Base-by-base conservation (phyloP, 164 flowering plant genomes). In the Sextonia rubra region DNA sequence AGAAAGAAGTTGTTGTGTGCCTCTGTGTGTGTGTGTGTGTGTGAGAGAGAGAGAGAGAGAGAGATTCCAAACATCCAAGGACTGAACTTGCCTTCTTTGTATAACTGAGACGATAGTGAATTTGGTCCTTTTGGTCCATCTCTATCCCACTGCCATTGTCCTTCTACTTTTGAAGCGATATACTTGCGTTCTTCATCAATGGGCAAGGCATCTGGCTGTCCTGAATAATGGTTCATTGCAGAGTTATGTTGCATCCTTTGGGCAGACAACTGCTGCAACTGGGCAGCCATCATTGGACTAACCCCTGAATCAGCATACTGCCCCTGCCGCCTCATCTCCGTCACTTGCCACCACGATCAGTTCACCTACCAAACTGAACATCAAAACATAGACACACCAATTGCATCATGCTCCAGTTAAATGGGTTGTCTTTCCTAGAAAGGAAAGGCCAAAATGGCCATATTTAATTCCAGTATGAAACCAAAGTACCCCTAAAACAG, bases 131-230 rank as follows among this genome's bases (percentile, higher is more conserved):
- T 73, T 26, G 71, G 69, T 15, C 73, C 80, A 68, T 83, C 81
- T 64, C 80, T 70, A 64, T 80, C 83, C 83, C 85, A 80, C 26
- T 81, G 77, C 86, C 86, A 83, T 23, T 81, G 82, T 26, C 68
- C 75, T 66, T 80, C 85, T 58, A 75, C 75, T 77, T 78, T 83
- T 65, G 82, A 74, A 25, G 83, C 55, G 48, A 69, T 24, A 61
- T 80, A 83, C 12, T 74, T 70, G 71, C 63, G 72, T 62, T 80
- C 85, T 49, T 80, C 80, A 65, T 80, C 85, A 32, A 71, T 27
- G 29, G 78, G 77, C 37, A 77, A 70, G 67, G 82, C 32, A 58
- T 80, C 85, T 22, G 69, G 76, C 25, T 83, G 74, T 71, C 81
- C 82, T 23, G 79, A 44, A 62, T 68, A 80, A 70, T 72, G 76